Evolutionary conservation across 331 rosid species (phyloP).

Genomic region (Erythrophleum ivorense): DNA sequence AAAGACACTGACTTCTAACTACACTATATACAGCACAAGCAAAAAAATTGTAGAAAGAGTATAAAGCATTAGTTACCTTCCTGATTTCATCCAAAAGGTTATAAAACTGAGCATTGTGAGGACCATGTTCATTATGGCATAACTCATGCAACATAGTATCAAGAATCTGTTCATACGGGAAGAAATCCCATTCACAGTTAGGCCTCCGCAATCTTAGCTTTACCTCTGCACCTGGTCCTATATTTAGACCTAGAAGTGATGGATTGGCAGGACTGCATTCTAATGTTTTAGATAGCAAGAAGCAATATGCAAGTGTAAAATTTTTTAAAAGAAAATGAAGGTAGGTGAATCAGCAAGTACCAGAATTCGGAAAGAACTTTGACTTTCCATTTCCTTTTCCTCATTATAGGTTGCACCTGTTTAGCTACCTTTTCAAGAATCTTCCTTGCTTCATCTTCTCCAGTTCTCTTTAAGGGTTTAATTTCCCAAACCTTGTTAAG

Average conservation of each 20-base stretch:
- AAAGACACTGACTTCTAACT: not conserved
- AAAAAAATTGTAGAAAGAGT: not conserved
- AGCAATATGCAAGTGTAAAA: not conserved
- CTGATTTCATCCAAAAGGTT: constrained; percentile 67
- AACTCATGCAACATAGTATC: constrained; percentile 76
- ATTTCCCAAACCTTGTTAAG: constrained; percentile 47
- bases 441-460: constrained; percentile 62
- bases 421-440: constrained; percentile 58
- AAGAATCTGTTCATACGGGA: constrained; percentile 64
- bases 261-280: constrained; percentile 67
- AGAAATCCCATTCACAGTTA: constrained; percentile 62
- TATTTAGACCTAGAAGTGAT: constrained; percentile 59
- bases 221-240: constrained; percentile 64
- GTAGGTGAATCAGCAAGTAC: constrained; percentile 34
- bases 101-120: constrained; percentile 65
- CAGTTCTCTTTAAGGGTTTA: constrained; percentile 58
- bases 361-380: constrained; percentile 64
- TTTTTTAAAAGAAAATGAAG: constrained; percentile 10
- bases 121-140: constrained; percentile 65
- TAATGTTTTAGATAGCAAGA: constrained; percentile 34
- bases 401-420: constrained; percentile 71
- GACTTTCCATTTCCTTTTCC: constrained; percentile 64
- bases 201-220: constrained; percentile 64
- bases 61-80: constrained; percentile 45
- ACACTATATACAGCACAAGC: not conserved